A percentile compares a stretch with the other conserved stretches of the same genome.
Evolutionary conservation across 805 yeast species (phyloP).

Genomic region (Yarrowia bubula): DNA sequence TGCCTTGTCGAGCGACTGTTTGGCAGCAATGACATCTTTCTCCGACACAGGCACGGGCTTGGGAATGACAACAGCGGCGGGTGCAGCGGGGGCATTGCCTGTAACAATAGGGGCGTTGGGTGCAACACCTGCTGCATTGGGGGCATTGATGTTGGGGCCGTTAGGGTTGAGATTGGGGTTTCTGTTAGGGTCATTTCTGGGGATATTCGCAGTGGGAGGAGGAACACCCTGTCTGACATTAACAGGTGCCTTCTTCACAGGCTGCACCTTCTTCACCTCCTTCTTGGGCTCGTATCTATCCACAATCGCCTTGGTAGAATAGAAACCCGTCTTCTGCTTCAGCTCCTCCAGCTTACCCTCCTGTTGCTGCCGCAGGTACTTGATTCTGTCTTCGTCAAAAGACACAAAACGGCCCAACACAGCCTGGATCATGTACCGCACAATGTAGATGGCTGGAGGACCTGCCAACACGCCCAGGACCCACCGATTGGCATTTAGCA

Average conservation of each 20-base stretch:
- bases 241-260: not conserved
- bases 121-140: not conserved
- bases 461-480: conserved; percentile 29
- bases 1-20: not conserved
- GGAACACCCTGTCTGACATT: not conserved
- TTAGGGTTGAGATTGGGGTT: not conserved
- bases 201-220: conserved; percentile 2
- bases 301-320: conserved; percentile 70
- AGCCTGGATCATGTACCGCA: conserved; percentile 28
- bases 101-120: not conserved
- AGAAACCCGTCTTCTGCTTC: conserved; percentile 70
- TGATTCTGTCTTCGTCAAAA: conserved; percentile 36
- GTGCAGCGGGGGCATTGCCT: not conserved
- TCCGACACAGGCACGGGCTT: not conserved
- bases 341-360: conserved; percentile 59
- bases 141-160: not conserved
- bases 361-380: conserved; percentile 47
- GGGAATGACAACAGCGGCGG: not conserved
- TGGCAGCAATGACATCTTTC: not conserved
- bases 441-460: conserved; percentile 28
- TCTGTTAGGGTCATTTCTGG: not conserved
- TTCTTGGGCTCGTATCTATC: conserved; percentile 61
- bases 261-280: conserved; percentile 32
- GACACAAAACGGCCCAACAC: conserved; percentile 32
- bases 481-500: conserved; percentile 22